These are phyloP conservation scores for Beta lomatogona DNA, from an alignment of 179 eudicot species.

Conservation along the genomic window DNA sequence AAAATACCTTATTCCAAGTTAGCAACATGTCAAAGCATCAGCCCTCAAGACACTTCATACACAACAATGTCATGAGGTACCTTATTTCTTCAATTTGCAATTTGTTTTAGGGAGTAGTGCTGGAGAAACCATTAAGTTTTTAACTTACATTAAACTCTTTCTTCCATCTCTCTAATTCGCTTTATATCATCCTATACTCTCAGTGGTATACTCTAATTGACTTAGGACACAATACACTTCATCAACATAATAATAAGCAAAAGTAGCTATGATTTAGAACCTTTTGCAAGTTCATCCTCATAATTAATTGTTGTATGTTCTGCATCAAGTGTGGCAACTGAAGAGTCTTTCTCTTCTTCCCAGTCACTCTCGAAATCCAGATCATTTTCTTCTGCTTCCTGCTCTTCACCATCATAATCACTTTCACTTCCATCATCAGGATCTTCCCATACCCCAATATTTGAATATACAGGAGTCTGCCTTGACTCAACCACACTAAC, in stretches of 20 bases:
- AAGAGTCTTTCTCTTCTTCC: slow-evolving; percentile 53
- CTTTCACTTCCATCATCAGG: slow-evolving; percentile 79
- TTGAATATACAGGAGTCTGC: slow-evolving; percentile 20
- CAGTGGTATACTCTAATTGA: background rate
- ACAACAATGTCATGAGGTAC: too few species aligned
- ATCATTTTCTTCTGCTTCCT: slow-evolving; percentile 56
- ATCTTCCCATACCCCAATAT: slow-evolving; percentile 67
- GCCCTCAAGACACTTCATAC: too few species aligned
- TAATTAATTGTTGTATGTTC: slow-evolving; percentile 33
- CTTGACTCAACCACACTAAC: slow-evolving; percentile 10
- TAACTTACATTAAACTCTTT: background rate
- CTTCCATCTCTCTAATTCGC: background rate
- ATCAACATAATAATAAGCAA: background rate
- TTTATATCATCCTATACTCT: background rate
- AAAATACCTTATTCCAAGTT: background rate
- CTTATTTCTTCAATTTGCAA: background rate
- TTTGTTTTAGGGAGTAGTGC: background rate
- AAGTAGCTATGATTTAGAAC: slow-evolving; percentile 26
- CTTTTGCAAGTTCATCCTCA: slow-evolving; percentile 60
- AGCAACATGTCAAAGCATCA: background rate
- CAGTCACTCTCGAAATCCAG: slow-evolving; percentile 78
- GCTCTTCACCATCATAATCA: slow-evolving; percentile 56
- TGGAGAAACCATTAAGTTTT: background rate
- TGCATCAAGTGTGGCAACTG: slow-evolving; percentile 27
- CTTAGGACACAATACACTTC: background rate